Percentiles rank a stretch among this genome's conserved stretches.
These are phyloP conservation scores for Cladorrhinum sp. DNA, from an alignment of 2,329 filamentous ascomycete species.

Conservation along the genomic window DNA sequence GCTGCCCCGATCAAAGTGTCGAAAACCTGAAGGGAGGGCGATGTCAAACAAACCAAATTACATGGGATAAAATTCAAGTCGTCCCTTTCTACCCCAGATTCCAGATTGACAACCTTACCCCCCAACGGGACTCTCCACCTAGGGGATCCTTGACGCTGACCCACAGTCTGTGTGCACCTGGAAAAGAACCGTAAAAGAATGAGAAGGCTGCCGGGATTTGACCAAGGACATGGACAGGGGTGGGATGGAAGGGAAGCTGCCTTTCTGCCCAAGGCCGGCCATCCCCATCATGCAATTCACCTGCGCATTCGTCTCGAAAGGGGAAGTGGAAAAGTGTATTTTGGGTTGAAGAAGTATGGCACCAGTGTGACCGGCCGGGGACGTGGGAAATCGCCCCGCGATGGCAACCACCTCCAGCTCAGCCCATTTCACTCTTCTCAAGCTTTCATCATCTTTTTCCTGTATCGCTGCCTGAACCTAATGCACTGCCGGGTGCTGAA, in stretches of 20 bases:
- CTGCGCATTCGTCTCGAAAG: background rate
- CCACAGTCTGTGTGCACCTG: background rate
- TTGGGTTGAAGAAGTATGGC: slow-evolving; percentile 1
- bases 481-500: background rate
- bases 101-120: too few relatives aligned
- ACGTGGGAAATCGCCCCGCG: background rate
- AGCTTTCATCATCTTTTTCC: background rate
- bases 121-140: background rate
- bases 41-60: too few relatives aligned
- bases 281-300: background rate
- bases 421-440: background rate
- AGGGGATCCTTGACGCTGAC: background rate
- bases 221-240: background rate
- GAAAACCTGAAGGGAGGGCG: too few relatives aligned
- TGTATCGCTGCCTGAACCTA: background rate
- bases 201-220: background rate
- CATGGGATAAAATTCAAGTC: too few relatives aligned
- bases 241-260: too few relatives aligned
- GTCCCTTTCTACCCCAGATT: too few relatives aligned
- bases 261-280: background rate
- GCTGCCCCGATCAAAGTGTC: too few relatives aligned
- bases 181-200: background rate
- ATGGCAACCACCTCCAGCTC: background rate
- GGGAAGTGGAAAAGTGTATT: slow-evolving; percentile 8
- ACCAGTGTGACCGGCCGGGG: background rate